A percentile compares a stretch with the other conserved stretches of the same genome.
phyloP scores from a whole-genome alignment of 148 eudicot genomes.

The Hydrangea macrophylla region DNA sequence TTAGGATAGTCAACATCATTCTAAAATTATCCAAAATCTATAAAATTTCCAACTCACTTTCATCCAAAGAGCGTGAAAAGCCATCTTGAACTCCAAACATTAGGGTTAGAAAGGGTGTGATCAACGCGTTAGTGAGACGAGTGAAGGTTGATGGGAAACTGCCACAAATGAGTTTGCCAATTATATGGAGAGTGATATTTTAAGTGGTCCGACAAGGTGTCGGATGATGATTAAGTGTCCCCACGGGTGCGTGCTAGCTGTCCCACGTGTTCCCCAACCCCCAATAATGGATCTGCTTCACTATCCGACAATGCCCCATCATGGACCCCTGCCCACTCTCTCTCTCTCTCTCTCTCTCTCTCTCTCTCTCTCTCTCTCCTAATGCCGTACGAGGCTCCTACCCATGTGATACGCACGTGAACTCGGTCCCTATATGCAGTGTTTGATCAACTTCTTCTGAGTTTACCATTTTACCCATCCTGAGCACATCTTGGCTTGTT shows the following conservation, averaged over 20 bases:
- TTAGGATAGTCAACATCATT: neutral
- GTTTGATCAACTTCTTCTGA: neutral
- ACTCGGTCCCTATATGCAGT: constrained; percentile 5
- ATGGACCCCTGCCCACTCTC: no score
- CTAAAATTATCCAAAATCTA: neutral
- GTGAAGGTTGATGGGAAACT: neutral
- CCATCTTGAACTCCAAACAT: neutral
- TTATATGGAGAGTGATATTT: neutral
- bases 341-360: neutral
- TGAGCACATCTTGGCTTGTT: no score
- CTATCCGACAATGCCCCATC: constrained; percentile 6
- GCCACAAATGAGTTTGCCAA: neutral
- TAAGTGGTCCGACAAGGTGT: constrained; percentile 22
- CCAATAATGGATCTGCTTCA: constrained; percentile 22
- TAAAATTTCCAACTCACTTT: neutral
- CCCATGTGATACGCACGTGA: constrained; percentile 28
- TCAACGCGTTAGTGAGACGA: neutral
- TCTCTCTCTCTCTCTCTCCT: neutral
- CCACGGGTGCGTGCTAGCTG: constrained; percentile 23
- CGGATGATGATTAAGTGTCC: constrained; percentile 28
- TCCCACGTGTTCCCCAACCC: constrained; percentile 32
- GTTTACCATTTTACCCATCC: neutral
- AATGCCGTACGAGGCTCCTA: constrained; percentile 22
- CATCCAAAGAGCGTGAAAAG: neutral
- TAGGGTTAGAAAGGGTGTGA: neutral